Base-by-base conservation (phyloP, 176 grass and related monocot genomes). In the Zea mays region DNA sequence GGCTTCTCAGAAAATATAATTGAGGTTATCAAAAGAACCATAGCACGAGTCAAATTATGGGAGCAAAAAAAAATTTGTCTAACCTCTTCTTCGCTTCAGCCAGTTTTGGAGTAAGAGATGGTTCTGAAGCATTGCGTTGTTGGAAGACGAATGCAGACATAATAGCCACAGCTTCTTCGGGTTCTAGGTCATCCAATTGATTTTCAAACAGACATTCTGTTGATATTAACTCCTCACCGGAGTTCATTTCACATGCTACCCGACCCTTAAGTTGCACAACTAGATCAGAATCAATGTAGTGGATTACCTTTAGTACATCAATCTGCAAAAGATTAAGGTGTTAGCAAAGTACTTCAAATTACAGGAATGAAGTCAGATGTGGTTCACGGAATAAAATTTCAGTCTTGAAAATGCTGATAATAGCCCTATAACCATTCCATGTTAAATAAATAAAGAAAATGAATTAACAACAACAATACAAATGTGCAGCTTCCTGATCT, bases 251-350 rank as follows among this genome's bases (percentile, higher is more conserved):
- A 77, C 95, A 98, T 59, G 95, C 87, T 46, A 94, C 95, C 68
- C 95, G 85, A 17, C 95, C 95, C 73, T 98, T 98, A n/a, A 94
- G 87, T 90, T 98, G 91, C 63, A 98, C 95, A 17, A 98, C 91
- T 76, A 98, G 86, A 88, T 98, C 95, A 75, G 83, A 87, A 86
- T 98, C 89, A 69, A 98, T 92, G 62, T 88, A 98, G 73, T 90
- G 68, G 43, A 98, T 94, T 78, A 83, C 89, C 77, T 94, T 90
- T 65, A 98, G 72, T 42, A 98, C 91, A 86, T 98, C 89, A 35
- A 97, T 97, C 94, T 97, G 85, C 82, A 88, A 50, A 42, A 4
- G 55, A 35, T 9, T 16, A 8, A 62, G 69, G 67, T 69, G 34
- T 68, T 49, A 56, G 19, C n/a, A 69, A 46, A 81, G 8, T 64